Base-by-base conservation (phyloP, 2,329 filamentous ascomycete species). In the Stagonosporopsis cucurbitacearum region DNA sequence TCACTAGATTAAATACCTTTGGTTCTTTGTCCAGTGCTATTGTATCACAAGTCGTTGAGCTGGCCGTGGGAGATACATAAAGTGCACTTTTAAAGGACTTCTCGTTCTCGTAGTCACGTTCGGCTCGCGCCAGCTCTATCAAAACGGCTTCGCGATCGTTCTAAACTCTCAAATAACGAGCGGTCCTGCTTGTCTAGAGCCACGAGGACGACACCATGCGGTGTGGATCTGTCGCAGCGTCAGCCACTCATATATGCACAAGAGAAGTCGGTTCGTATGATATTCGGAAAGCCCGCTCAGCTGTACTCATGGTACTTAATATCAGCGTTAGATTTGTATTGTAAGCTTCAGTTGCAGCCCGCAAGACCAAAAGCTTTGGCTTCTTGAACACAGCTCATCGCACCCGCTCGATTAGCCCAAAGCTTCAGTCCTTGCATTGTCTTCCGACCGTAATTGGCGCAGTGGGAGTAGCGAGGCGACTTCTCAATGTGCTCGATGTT, bases 301-400 rank as follows among this genome's bases (percentile, higher is more conserved):
- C 60, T n/a, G 57, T 66, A 22, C 63, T 62, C 15, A 68, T 46
- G 6, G 65, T 66, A 8, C 56, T 56, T 1, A 68, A 54, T 60
- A 66, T 64, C 5, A 68, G 47, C 2, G 64, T 57, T 30, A 66
- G 36, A 20, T 65, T 65, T 11, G 57, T 64, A 36, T 65, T 64
- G 48, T 66, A 65, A 7, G 65, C 62, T 47, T 68, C 64, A 42
- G 66, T 56, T 7, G 64, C 64, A 3, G 60, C 60, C 40, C 62
- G 44, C 17, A 66, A 26, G 12, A 63, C 49, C 12, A 55, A 23
- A 11, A 66, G 62, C 37, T 62, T 64, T 12, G 62, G 60, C 32
- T 66, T 66, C 40, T 64, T 58, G 36, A 65, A 68, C 3, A 66
- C 54, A 4, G 58, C 60, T 62, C 60, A 63, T 37, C 65, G 60